Evolutionary conservation across 176 grass and related monocot genomes (phyloP).

Genomic region (Carex pumila): DNA sequence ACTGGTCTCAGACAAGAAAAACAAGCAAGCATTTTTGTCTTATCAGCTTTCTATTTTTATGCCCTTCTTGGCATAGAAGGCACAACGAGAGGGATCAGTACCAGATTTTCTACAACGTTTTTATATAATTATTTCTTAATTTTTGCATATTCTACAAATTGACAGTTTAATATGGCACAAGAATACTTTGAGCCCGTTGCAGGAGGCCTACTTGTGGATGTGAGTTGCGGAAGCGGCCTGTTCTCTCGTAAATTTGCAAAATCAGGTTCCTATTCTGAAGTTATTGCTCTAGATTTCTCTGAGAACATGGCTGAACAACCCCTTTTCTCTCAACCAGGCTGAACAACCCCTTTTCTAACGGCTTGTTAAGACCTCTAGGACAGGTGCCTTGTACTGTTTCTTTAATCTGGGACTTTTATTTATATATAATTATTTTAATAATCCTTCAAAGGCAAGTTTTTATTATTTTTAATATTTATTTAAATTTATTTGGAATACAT

Average conservation of each 20-base stretch:
- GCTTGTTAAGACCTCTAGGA: constrained; percentile 51
- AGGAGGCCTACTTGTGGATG: constrained; percentile 73
- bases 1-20: neutral
- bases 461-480: neutral
- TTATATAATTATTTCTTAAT: neutral
- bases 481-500: neutral
- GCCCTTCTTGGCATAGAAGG: neutral
- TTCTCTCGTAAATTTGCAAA: constrained; percentile 89
- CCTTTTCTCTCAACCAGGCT: constrained; percentile 59
- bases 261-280: constrained; percentile 70
- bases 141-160: constrained; percentile 29
- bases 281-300: constrained; percentile 88
- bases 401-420: neutral
- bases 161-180: constrained; percentile 91
- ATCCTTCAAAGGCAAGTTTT: neutral
- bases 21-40: neutral
- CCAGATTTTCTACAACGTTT: neutral
- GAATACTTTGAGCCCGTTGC: constrained; percentile 62
- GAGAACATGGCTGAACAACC: constrained; percentile 98
- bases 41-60: neutral
- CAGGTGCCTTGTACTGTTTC: constrained; percentile 36
- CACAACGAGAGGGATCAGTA: neutral
- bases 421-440: neutral
- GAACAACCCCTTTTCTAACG: constrained; percentile 56
- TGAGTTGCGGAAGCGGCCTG: constrained; percentile 88